Evolutionary conservation across 257 asterid genomes (phyloP), one percentile per base, ranked within the genome.

Genomic region (Nicotiana undulata): DNA sequence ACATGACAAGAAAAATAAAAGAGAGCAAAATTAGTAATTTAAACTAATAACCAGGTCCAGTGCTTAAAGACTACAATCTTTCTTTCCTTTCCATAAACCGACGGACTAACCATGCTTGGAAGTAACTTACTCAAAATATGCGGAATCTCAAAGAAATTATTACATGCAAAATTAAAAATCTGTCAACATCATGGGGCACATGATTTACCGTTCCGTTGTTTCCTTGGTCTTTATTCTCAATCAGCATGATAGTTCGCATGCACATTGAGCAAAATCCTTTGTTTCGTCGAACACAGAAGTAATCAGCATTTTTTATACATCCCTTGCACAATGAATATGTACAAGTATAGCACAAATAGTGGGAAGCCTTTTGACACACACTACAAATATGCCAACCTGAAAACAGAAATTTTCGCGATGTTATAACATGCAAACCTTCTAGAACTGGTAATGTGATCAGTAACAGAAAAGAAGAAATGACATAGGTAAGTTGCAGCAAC

Each of bases 381-480:
- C 92, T 91, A 84, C 97, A 93, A 81, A 93, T 93, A 86, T 93
- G 97, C 97, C 97, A 93, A 85, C 97, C 97, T 93, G 93, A 83
- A 84, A 86, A 70, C 79, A 82, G 83, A 59, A 83, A 67, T 78
- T n/a, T 28, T 64, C 20, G 31, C 0, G 0, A 44, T 13, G 24
- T 51, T 64, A 64, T 3, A 13, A 51, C 56, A 51, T 6, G 3
- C 49, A 40, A 13, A 51, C 18, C 56, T 51, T 51, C 18, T 51
- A 15, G 56, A 51, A 4, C 56, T 51, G 56, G 18, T 13, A 15
- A 51, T 13, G 18, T 15, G 56, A 51, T 51, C 56, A 51, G 18
- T 15, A 51, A 72, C 60, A 46, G 15, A 72, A 72, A 0, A 24
- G 60, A 46, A 72, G 18, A 22, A 70, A 72, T 24, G 60, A 24